A percentile compares a stretch with the other conserved stretches of the same genome.
Evolutionary conservation across 1,284 basidiomycete species (phyloP).

Genomic region (Moniliella sp.): DNA sequence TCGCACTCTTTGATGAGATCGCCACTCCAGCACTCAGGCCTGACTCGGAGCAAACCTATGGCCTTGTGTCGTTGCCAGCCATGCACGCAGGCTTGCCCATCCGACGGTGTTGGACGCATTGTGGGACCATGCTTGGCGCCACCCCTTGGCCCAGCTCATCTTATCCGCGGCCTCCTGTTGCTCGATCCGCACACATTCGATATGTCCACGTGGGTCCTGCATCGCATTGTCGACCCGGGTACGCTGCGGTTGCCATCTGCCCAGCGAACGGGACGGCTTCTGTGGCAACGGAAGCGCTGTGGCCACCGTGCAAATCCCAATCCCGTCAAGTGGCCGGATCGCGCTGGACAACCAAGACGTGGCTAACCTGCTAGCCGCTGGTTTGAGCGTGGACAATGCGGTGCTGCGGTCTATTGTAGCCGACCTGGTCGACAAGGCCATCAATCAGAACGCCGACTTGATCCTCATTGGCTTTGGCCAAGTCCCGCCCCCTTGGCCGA

Average conservation of each 20-base stretch:
- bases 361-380: slow-evolving; percentile 63
- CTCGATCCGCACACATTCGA: slow-evolving; percentile 63
- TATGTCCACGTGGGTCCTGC: too few species aligned
- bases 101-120: too few species aligned
- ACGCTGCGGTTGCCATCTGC: slow-evolving; percentile 42
- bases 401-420: slow-evolving; percentile 19
- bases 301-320: slow-evolving; percentile 61
- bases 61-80: too few species aligned
- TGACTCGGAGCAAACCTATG: too few species aligned
- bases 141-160: slow-evolving; percentile 62
- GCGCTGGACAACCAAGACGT: slow-evolving; percentile 78
- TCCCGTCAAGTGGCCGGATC: slow-evolving; percentile 58
- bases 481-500: slow-evolving; percentile 73
- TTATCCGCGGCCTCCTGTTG: slow-evolving; percentile 66
- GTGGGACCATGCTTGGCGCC: too few species aligned
- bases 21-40: too few species aligned
- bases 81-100: too few species aligned
- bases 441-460: slow-evolving; percentile 62
- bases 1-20: too few species aligned
- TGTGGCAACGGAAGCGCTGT: slow-evolving; percentile 13
- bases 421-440: slow-evolving; percentile 26
- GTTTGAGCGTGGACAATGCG: slow-evolving; percentile 63
- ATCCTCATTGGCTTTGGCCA: slow-evolving; percentile 80
- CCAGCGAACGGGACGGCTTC: slow-evolving; percentile 12
- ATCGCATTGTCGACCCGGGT: too few species aligned